Percentiles rank a stretch among this genome's conserved stretches.
phyloP scores from a whole-genome alignment of 306 rosid genomes.

The Dalbergia cochinchinensis region DNA sequence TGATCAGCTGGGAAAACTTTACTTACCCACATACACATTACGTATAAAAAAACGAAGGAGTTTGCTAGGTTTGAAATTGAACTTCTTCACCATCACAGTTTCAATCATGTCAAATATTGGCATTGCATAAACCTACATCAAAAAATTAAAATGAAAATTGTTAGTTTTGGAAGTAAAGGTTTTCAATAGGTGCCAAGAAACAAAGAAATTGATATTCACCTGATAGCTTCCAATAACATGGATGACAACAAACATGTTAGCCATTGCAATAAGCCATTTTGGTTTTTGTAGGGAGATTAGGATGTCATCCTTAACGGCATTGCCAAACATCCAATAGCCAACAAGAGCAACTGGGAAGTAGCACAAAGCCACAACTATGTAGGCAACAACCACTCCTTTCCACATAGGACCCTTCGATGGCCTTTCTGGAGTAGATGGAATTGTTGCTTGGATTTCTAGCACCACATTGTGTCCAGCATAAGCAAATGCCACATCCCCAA shows the following conservation, averaged over 20 bases:
- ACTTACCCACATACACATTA: constrained; percentile 62
- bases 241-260: constrained; percentile 64
- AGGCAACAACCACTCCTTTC: constrained; percentile 58
- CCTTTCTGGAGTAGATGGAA: constrained; percentile 61
- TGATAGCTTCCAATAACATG: constrained; percentile 77
- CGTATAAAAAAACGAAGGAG: constrained; percentile 55
- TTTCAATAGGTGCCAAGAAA: neutral
- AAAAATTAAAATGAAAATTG: neutral
- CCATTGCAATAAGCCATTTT: constrained; percentile 59
- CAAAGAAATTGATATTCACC: constrained; percentile 40
- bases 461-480: constrained; percentile 69
- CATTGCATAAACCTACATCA: constrained; percentile 67
- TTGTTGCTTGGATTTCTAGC: constrained; percentile 67
- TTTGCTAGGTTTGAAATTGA: constrained; percentile 48
- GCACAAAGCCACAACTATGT: constrained; percentile 62
- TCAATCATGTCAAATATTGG: constrained; percentile 78
- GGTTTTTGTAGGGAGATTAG: constrained; percentile 59
- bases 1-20: neutral
- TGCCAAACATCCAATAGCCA: constrained; percentile 60
- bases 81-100: constrained; percentile 55
- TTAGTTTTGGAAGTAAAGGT: neutral
- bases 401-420: constrained; percentile 68
- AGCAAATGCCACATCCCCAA: constrained; percentile 61
- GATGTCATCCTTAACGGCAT: constrained; percentile 56
- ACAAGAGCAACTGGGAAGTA: constrained; percentile 68